Evolutionary conservation across 768 basidiomycete genomes (phyloP), one percentile per base, ranked within the genome.

Genomic region (Leccinum sublutescens): DNA sequence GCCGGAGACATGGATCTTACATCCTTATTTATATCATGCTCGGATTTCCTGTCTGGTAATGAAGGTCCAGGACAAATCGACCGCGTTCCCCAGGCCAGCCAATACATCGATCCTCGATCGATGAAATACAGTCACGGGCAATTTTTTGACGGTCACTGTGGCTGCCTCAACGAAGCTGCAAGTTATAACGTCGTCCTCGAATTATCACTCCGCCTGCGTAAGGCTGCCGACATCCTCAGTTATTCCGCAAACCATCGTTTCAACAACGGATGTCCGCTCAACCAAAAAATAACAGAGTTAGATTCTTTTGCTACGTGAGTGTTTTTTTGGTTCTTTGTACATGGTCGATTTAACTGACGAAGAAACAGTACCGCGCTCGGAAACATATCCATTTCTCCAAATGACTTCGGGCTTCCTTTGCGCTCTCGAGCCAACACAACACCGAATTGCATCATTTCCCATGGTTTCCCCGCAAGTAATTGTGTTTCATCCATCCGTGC

Each of bases 101-200:
- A 64, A 40, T 47, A 53, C 10, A 51, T 58, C 43, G 55, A 64
- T 6, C 25, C 62, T 25, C 34, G n/a, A 49, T 29, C 59, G 34
- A 52, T 62, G 47, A 69, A 65, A 53, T 63, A 63, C 31, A 60
- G 59, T 34, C 52, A 60, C 6, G 54, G 60, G 4, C 62, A 55
- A 6, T 45, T 54, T 54, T 43, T 62, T 34, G 77, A 62, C 14
- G 75, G 74, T 15, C 80, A 84, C 54, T 88, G 86, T 61, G 82
- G 80, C 5, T 88, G 86, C 65, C 74, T 87, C 27, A 76, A 79
- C 55, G 86, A 87, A 59, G 64, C 77, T 9, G 64, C 76, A 19
- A 80, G 74, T 64, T 87, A 88, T 65, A 82, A 75, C 56, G 80
- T 79, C n/a, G 75, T 86, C 21, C 78, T 88, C 11, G 86, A 89